A percentile compares a stretch with the other conserved stretches of the same genome.
Evolutionary conservation across 257 asterid species (phyloP).

Genomic region (Phtheirospermum japonicum): DNA sequence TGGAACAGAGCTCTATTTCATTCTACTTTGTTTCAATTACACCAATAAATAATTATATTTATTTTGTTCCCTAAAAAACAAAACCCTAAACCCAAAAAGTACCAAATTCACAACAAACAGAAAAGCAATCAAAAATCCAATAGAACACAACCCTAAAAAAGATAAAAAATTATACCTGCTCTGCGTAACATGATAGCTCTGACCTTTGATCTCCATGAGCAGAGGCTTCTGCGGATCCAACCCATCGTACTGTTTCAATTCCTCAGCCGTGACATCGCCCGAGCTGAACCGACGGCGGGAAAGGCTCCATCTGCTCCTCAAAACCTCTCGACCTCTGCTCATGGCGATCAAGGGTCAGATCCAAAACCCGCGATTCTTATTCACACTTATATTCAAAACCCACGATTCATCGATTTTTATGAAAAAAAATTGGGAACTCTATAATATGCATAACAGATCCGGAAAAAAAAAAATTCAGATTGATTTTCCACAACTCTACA

Average conservation of each 20-base stretch:
- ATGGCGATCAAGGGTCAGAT: no score
- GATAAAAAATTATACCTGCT: conserved; percentile 55
- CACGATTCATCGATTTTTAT: no score
- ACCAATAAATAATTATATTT: not conserved
- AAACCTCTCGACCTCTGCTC: no score
- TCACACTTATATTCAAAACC: no score
- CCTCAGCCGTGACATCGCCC: no score
- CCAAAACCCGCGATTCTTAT: no score
- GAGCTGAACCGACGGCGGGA: no score
- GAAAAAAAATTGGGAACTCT: no score
- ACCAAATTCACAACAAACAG: conserved; percentile 14
- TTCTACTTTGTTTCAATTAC: not conserved
- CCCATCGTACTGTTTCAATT: conserved; percentile 77
- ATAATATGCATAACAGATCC: no score
- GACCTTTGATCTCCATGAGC: conserved; percentile 95
- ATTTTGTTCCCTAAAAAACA: not conserved
- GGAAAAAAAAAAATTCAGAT: no score
- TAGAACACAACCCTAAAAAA: not conserved
- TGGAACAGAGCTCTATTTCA: not conserved
- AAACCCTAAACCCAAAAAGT: not conserved
- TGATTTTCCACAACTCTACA: no score
- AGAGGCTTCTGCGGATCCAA: conserved; percentile 85
- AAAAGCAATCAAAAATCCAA: conserved; percentile 1
- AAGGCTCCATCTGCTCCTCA: no score
- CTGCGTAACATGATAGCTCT: conserved; percentile 96